These are phyloP conservation scores for Eucalyptus cloeziana DNA, from an alignment of 345 rosid species.

Conservation along the genomic window DNA sequence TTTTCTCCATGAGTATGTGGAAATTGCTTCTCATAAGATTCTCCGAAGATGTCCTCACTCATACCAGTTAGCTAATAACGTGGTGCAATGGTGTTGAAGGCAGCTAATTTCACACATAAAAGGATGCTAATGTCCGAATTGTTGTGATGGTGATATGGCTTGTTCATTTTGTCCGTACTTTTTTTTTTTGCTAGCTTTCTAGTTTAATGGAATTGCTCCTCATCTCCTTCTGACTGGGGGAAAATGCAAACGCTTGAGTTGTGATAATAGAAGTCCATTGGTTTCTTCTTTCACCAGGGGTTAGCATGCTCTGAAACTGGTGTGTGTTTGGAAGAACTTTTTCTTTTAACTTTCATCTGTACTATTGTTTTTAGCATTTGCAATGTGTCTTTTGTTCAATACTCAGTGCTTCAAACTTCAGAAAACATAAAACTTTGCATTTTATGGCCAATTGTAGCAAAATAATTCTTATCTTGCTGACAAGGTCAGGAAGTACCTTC, in stretches of 20 bases:
- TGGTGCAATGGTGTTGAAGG: neutral
- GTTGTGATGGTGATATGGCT: neutral
- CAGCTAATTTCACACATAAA: no score
- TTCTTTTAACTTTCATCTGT: neutral
- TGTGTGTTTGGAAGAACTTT: neutral
- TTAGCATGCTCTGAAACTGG: rapidly evolving
- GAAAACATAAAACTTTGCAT: neutral
- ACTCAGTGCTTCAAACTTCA: neutral
- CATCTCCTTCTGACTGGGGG: rapidly evolving
- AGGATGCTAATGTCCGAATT: neutral
- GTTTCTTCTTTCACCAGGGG: neutral
- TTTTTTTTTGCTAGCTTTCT: neutral
- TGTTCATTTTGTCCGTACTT: neutral
- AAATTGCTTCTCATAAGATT: no score
- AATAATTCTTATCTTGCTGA: neutral
- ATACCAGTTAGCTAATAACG: rapidly evolving
- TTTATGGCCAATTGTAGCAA: neutral
- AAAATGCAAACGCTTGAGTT: neutral
- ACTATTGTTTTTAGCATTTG: neutral
- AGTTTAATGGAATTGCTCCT: neutral
- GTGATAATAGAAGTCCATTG: rapidly evolving
- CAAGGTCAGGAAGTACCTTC: neutral
- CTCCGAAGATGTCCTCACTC: neutral
- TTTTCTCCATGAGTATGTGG: neutral
- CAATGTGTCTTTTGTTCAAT: rapidly evolving